Evolutionary conservation across 257 asterid genomes (phyloP).

Genomic region (Lavandula angustifolia): DNA sequence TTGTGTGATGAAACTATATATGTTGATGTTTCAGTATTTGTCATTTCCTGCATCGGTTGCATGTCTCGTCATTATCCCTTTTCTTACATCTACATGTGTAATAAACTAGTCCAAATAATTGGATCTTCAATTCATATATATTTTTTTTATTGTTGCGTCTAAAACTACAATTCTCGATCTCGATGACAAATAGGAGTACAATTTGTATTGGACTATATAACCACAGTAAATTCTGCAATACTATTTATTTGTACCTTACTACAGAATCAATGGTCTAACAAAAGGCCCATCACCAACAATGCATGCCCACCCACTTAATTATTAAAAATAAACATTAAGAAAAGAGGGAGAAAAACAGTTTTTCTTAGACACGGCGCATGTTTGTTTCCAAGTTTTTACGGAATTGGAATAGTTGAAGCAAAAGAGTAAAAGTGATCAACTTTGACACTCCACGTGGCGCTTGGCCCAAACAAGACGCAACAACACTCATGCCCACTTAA

Average conservation of each 20-base stretch:
- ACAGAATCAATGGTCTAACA: neutral
- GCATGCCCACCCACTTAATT: conserved; percentile 3
- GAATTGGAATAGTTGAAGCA: conserved; percentile 8
- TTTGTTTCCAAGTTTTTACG: conserved; percentile 14
- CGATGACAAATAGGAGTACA: too few relatives aligned
- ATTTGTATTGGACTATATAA: too few relatives aligned
- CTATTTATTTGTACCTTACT: neutral
- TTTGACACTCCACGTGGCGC: conserved; percentile 29
- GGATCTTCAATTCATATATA: neutral
- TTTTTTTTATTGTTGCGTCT: too few relatives aligned
- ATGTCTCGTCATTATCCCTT: conserved; percentile 24
- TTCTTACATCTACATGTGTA: neutral
- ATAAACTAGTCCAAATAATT: neutral
- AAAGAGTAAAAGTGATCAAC: neutral
- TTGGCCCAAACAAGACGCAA: conserved; percentile 21
- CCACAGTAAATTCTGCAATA: too few relatives aligned
- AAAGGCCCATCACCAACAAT: conserved; percentile 17
- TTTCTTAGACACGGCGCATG: neutral
- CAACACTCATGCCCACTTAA: neutral
- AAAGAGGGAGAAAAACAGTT: neutral
- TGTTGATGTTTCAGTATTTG: neutral
- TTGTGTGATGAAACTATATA: neutral
- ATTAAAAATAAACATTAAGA: neutral
- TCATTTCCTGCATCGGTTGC: conserved; percentile 20
- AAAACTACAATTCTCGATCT: too few relatives aligned